Base-by-base conservation (phyloP, 179 eudicot genomes). In the Carnegiea gigantea region DNA sequence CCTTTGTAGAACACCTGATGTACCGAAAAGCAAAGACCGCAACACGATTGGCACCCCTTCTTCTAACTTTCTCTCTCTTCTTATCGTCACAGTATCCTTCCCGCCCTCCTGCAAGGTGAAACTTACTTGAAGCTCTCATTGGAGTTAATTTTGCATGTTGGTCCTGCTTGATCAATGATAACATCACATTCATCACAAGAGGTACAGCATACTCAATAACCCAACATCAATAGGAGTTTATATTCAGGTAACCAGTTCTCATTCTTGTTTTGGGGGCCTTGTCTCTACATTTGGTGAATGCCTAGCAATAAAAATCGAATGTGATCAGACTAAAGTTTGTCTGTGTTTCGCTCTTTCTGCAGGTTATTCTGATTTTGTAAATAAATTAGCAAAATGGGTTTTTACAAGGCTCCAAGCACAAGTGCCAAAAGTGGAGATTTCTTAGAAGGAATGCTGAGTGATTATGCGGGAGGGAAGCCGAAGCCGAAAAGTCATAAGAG, bases 361-460 rank as follows among this genome's bases (percentile, higher is more conserved):
- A 81, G 83, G 81, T 79, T 30, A 38, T 59, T 14, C 7, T n/a
- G 49, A 14, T 51, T 40, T 15, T 26, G n/a, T 24, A 14, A 51
- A 48, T 12, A 43, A 44, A 44, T 23, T 1, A n/a, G 11, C 11
- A 30, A 33, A 7, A 85, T 86, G 89, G 89, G 89, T 24, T 83
- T 86, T 26, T 84, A 85, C 48, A 78, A 89, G 77, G 87, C 78
- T 71, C 76, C 90, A 38, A 81, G 84, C 49, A 79, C 82, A 36
- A 82, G 75, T 70, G 80, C 82, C 23, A 92, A 91, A 83, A 91
- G 91, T 28, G 93, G 93, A 48, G 98, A 92, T 12, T 92, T 80
- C 73, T 81, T 95, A 40, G 98, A 95, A 83, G 95, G 97, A 54
- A 89, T 95, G 92, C 59, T 92, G 18, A 87, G 70, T 76, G 98